Percentiles rank a stretch among this genome's conserved stretches.
phyloP scores from a whole-genome alignment of 305 asterid genomes.

The Solanum hybrid region DNA sequence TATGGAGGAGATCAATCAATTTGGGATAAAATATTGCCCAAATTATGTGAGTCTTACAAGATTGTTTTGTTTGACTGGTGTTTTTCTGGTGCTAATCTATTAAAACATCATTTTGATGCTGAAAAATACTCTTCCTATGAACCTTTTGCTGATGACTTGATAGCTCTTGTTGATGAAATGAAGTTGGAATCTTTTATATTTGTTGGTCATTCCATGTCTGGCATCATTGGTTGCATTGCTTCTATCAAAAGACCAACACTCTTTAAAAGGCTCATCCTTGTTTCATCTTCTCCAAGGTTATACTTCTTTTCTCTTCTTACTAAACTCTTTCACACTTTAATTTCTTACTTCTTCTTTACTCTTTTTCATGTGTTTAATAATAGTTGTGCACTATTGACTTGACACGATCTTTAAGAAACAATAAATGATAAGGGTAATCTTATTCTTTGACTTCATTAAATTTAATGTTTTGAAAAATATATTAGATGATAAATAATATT shows the following conservation, averaged over 20 bases:
- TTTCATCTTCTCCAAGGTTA: slow-evolving; percentile 61
- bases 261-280: slow-evolving; percentile 42
- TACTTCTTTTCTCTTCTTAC: not conserved
- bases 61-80: slow-evolving; percentile 68
- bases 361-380: too few relatives aligned
- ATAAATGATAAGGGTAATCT: not conserved
- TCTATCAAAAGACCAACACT: slow-evolving; percentile 58
- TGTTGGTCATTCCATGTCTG: slow-evolving; percentile 85
- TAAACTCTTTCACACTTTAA: not conserved
- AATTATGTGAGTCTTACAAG: slow-evolving; percentile 25
- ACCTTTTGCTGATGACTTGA: slow-evolving; percentile 65
- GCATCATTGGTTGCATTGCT: slow-evolving; percentile 74
- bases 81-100: slow-evolving; percentile 45
- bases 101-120: slow-evolving; percentile 37
- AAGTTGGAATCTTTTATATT: slow-evolving; percentile 38
- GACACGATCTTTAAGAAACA: too few relatives aligned
- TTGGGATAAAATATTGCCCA: slow-evolving; percentile 56
- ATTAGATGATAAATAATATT: too few relatives aligned
- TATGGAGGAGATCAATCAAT: slow-evolving; percentile 70
- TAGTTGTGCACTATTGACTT: not conserved
- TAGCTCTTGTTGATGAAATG: slow-evolving; percentile 54
- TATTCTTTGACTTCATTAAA: not conserved
- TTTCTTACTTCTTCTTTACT: not conserved
- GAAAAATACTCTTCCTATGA: slow-evolving; percentile 45
- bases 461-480: too few relatives aligned